phyloP scores from a whole-genome alignment of 345 rosid species.

The Hibiscus trionum region DNA sequence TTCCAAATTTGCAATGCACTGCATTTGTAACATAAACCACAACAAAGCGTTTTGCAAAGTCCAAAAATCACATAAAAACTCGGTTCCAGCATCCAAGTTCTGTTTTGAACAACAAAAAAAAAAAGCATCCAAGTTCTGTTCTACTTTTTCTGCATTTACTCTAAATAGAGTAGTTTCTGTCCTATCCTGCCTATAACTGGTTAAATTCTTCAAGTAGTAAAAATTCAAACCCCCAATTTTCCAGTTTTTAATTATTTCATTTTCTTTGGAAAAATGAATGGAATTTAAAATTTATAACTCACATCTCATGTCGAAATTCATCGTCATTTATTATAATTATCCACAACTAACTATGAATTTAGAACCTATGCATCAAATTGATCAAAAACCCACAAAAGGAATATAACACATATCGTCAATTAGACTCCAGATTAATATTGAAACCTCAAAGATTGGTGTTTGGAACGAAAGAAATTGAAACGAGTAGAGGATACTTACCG shows the following conservation, averaged over 20 bases:
- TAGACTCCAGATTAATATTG: not conserved
- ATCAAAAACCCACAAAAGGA: not conserved
- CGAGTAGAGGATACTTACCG: slow-evolving; percentile 36
- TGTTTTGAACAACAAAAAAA: too few species aligned
- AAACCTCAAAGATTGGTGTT: not conserved
- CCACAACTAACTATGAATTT: not conserved
- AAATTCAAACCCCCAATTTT: not conserved
- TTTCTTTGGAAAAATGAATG: not conserved
- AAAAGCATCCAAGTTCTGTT: not conserved
- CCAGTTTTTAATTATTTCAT: not conserved
- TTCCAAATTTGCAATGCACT: not conserved
- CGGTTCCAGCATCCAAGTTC: not conserved
- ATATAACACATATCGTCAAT: not conserved
- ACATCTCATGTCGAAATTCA: not conserved
- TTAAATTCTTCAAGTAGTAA: not conserved
- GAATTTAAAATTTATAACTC: not conserved
- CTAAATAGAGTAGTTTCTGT: not conserved
- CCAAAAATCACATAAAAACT: not conserved
- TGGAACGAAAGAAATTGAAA: not conserved
- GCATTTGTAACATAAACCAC: not conserved
- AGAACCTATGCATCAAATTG: slow-evolving; percentile 3
- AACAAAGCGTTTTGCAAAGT: not conserved
- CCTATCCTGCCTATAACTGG: not conserved
- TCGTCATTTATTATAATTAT: not conserved
- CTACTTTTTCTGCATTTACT: not conserved